phyloP scores from a whole-genome alignment of 2,329 filamentous ascomycete genomes.

The Monosporascus sp. region DNA sequence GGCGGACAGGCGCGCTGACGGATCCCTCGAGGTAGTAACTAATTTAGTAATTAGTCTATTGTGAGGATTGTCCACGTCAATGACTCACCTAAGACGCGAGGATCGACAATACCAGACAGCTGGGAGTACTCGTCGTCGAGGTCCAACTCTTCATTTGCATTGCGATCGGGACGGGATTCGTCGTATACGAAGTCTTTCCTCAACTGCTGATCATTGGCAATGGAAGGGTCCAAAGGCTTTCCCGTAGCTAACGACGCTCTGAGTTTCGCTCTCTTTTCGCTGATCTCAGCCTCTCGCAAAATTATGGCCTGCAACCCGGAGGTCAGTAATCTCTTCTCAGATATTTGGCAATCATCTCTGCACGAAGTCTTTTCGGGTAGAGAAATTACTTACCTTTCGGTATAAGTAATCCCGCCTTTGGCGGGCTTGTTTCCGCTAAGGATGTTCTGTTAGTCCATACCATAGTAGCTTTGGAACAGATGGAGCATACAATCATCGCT shows the following conservation, averaged over 20 bases:
- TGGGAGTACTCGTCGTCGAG: conserved; percentile 87
- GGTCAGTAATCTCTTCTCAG: neutral
- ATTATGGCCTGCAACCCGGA: conserved; percentile 55
- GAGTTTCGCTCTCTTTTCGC: conserved; percentile 82
- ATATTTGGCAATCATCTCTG: neutral
- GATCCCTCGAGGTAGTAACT: conserved; percentile 85
- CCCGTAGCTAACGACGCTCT: conserved; percentile 83
- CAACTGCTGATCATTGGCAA: conserved; percentile 80
- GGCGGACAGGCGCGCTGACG: conserved; percentile 74
- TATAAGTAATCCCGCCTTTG: conserved; percentile 87
- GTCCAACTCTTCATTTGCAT: conserved; percentile 62
- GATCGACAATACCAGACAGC: conserved; percentile 86
- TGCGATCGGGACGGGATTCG: conserved; percentile 68
- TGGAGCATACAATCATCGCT: conserved; percentile 16
- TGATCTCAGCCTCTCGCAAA: conserved; percentile 85
- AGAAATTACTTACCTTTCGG: conserved; percentile 43
- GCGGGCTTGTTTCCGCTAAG: conserved; percentile 64
- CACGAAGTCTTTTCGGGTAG: too few species aligned
- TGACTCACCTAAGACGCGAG: conserved; percentile 48
- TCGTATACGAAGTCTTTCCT: conserved; percentile 92
- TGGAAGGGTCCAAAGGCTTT: conserved; percentile 72
- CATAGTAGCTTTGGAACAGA: neutral
- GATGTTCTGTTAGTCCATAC: conserved; percentile 8
- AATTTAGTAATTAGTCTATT: too few species aligned
- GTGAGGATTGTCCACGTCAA: too few species aligned